A percentile compares a stretch with the other conserved stretches of the same genome.
These are phyloP conservation scores for Allium sativum DNA, from an alignment of 106 monocot genomes.

Conservation along the genomic window DNA sequence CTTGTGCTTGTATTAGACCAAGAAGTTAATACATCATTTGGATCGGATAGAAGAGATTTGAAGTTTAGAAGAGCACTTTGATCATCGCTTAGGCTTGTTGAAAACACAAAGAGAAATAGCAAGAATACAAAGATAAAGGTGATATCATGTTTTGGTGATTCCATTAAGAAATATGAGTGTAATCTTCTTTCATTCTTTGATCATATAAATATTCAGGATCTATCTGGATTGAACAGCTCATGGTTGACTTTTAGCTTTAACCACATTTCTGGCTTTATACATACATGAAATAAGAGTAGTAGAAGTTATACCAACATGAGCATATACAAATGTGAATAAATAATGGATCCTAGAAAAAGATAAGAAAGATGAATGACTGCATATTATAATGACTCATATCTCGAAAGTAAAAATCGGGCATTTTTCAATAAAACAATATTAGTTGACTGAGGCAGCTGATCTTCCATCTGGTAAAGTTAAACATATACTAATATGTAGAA, in stretches of 20 bases:
- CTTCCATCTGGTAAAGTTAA: too few species aligned
- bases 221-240: background rate
- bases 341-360: too few species aligned
- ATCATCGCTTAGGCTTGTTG: conserved; percentile 3
- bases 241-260: background rate
- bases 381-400: too few species aligned
- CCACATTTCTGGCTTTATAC: background rate
- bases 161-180: conserved; percentile 4
- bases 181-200: background rate
- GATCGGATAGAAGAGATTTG: conserved; percentile 20
- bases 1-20: conserved; percentile 17
- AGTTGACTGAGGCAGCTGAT: too few species aligned
- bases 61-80: conserved; percentile 23
- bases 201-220: background rate
- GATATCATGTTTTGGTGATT: background rate
- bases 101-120: background rate
- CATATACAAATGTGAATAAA: too few species aligned
- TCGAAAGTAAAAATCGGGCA: too few species aligned
- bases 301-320: background rate
- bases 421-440: too few species aligned
- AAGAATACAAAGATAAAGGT: background rate
- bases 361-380: too few species aligned
- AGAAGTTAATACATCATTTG: conserved; percentile 3
- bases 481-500: too few species aligned
- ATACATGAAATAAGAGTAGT: background rate